A percentile compares a stretch with the other conserved stretches of the same genome.
Evolutionary conservation across 2,329 filamentous ascomycete genomes (phyloP).

Genomic region (Tolypocladium endophyticum): DNA sequence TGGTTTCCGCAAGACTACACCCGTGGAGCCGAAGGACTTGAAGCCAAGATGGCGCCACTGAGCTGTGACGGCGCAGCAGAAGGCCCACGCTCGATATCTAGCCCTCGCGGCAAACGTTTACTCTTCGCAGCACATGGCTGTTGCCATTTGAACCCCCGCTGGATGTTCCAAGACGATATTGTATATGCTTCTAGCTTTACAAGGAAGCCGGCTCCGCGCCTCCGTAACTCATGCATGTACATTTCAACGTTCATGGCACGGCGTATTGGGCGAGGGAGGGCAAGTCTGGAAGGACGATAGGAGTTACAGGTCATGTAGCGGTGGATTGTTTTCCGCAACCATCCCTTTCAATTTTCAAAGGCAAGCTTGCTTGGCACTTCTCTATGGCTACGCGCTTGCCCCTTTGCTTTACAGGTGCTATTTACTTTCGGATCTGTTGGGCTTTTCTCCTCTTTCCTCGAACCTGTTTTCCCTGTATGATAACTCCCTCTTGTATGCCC

Average conservation of each 20-base stretch:
- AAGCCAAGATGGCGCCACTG: conserved; percentile 40
- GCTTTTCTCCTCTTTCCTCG: background rate
- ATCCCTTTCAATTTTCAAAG: background rate
- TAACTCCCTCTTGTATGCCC: background rate
- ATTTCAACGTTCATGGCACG: conserved; percentile 8
- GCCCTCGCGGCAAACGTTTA: background rate
- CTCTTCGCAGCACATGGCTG: background rate
- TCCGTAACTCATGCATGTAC: background rate
- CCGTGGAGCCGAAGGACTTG: conserved; percentile 24
- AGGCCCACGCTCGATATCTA: background rate
- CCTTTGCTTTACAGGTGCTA: background rate
- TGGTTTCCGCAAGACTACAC: conserved; percentile 29
- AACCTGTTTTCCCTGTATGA: background rate
- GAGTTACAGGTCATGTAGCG: background rate
- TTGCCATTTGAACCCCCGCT: background rate
- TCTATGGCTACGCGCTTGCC: background rate
- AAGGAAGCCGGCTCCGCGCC: background rate
- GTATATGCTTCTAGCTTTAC: background rate
- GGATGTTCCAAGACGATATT: background rate
- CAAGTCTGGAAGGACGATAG: background rate
- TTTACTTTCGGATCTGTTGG: background rate
- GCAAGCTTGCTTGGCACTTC: background rate
- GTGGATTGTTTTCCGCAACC: background rate
- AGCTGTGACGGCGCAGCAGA: background rate
- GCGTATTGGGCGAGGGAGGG: conserved; percentile 7